Evolutionary conservation across 2,329 filamentous ascomycete species (phyloP), one percentile per base, ranked within the genome.

Genomic region (Monilinia fructicola): DNA sequence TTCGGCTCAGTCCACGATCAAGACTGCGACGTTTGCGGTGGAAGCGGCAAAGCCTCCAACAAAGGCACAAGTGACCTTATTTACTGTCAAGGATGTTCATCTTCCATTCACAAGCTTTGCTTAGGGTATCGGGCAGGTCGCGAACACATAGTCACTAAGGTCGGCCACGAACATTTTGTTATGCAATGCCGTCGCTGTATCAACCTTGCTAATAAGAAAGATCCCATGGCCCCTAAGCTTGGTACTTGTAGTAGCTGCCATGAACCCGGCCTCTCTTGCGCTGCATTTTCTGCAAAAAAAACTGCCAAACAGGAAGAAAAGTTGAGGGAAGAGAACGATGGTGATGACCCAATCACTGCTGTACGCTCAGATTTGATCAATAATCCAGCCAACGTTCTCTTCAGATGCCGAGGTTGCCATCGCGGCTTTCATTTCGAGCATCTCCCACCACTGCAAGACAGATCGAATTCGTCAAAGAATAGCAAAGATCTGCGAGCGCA

Each of bases 151-250:
- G 92, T 92, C 12, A 98, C 93, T 31, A 99, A 98, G 76, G 78
- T 97, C 63, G 88, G 82, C 2, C 81, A 89, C 0, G 87, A 89
- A 2, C 79, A 89, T 48, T 98, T 96, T 72, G 88, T 99, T 21
- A 80, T 99, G 50, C 95, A 99, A 76, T 99, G 95, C 79, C 89
- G 88, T 71, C 90, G 88, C 66, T 99, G 95, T 76, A 84, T 98
- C 69, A 89, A 89, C 4, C 75, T 84, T 26, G 83, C 87, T 55
- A 80, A 81, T 68, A 87, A 87, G 74, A 93, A 90, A 73, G 92
- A 97, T 70, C 69, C 74, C 0, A 83, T 81, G 23, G 87, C 89
- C 0, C 93, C 95, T 0, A 83, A 87, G 68, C 84, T 92, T 55
- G 87, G 88, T 67, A 81, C 81, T 55, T 99, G 96, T 74, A 86